Evolutionary conservation across 2,329 filamentous ascomycete species (phyloP).

Genomic region (Xylaria multiplex): DNA sequence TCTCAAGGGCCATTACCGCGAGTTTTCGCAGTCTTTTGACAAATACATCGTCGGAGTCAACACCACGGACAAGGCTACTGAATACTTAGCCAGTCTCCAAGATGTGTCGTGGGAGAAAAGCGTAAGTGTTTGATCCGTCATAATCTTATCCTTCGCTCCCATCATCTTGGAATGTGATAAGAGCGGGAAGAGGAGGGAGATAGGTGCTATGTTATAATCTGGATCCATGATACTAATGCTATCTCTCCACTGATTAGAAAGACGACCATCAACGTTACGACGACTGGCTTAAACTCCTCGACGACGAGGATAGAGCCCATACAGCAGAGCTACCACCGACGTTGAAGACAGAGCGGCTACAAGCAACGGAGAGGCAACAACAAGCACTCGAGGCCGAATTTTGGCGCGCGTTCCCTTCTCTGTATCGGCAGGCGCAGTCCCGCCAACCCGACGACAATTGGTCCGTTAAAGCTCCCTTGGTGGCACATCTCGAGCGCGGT

Average conservation of each 20-base stretch:
- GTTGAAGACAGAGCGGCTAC: conserved; percentile 54
- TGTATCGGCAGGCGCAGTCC: conserved; percentile 57
- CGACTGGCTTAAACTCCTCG: conserved; percentile 57
- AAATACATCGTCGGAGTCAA: conserved; percentile 59
- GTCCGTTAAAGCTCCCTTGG: conserved; percentile 58
- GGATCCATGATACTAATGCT: conserved; percentile 1
- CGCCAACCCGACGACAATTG: conserved; percentile 53
- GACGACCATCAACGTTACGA: conserved; percentile 55
- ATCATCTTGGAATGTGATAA: not conserved
- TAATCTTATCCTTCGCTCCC: not conserved
- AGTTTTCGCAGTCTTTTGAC: conserved; percentile 64
- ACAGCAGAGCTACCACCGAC: conserved; percentile 53
- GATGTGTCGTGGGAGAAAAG: conserved; percentile 49
- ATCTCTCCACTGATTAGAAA: conserved; percentile 28
- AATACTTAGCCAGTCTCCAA: conserved; percentile 54
- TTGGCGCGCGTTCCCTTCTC: conserved; percentile 55
- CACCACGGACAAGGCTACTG: conserved; percentile 54
- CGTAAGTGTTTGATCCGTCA: conserved; percentile 43
- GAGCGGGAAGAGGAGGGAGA: not conserved
- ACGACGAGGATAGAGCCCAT: conserved; percentile 55
- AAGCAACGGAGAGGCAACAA: conserved; percentile 58
- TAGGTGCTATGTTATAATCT: not conserved
- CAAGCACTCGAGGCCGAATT: conserved; percentile 62
- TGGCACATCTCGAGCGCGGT: conserved; percentile 60
- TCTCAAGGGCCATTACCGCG: conserved; percentile 65